Base-by-base conservation (phyloP, 192 early-diverging fungal genomes). In the Diversispora eburnea region DNA sequence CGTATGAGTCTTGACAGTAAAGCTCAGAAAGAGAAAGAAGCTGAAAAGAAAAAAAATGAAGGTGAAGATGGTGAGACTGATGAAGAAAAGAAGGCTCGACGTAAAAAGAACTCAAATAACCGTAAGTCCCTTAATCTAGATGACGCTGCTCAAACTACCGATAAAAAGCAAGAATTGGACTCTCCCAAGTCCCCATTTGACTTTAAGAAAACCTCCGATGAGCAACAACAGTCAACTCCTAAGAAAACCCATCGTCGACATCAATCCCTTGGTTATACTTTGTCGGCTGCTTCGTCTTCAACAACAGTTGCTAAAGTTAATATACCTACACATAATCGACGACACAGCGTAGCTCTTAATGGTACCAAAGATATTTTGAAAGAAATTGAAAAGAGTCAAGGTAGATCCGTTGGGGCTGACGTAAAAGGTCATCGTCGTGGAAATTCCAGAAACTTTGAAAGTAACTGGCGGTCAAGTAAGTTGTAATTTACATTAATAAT, bases 361-460 rank as follows among this genome's bases (percentile, higher is more conserved):
- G 70, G 62, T 17, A 70, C 49, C 46, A 62, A 55, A 22, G 76
- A 77, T 65, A 60, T 71, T 72, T 17, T 64, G 22, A 75, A 75
- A 33, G 65, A 65, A 58, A 46, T 75, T 20, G 63, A 67, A n/a
- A 69, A 77, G 10, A 70, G 22, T 54, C 60, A 64, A 46, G 59
- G 59, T n/a, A 47, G 47, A 48, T 33, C 5, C n/a, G 15, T 20
- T 39, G 68, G 25, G 42, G 33, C 43, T 20, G 55, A 77, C 58
- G 42, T 22, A 60, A 67, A 70, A 66, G 57, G 63, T n/a, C 75
- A 76, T 61, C 67, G 73, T 55, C 76, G 80, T 46, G 67, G 74
- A 22, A 77, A 77, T 20, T 83, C 79, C 15, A 75, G 81, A 48
- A 83, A 83, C 41, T 80, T 78, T 67, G 79, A 80, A 7, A 46